These are phyloP conservation scores for Phanerochaete carnosa DNA, from an alignment of 768 basidiomycete genomes.

Conservation along the genomic window DNA sequence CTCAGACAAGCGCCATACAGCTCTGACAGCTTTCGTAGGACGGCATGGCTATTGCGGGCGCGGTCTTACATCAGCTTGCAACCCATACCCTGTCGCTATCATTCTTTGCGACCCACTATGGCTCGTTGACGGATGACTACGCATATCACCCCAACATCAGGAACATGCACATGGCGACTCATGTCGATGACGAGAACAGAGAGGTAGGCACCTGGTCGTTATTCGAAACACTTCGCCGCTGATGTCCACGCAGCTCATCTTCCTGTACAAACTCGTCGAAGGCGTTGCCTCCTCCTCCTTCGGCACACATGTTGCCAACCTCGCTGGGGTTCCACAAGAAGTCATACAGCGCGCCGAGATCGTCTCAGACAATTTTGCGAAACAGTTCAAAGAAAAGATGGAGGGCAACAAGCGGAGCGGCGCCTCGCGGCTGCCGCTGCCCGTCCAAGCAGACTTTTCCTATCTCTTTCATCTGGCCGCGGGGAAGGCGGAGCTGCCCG, in stretches of 20 bases:
- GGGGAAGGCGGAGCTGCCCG: conserved; percentile 49
- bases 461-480: conserved; percentile 66
- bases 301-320: conserved; percentile 90
- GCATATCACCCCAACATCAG: conserved; percentile 88
- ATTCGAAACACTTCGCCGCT: neutral
- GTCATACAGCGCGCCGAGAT: conserved; percentile 88
- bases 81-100: conserved; percentile 88
- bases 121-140: conserved; percentile 92
- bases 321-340: conserved; percentile 84
- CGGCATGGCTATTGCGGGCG: conserved; percentile 98
- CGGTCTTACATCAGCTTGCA: conserved; percentile 91
- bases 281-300: conserved; percentile 88
- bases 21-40: conserved; percentile 46
- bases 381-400: conserved; percentile 80
- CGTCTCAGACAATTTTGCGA: conserved; percentile 83
- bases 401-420: conserved; percentile 56
- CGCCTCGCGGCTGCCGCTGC: conserved; percentile 65
- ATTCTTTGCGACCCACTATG: conserved; percentile 98
- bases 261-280: conserved; percentile 91
- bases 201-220: conserved; percentile 48
- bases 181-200: conserved; percentile 88
- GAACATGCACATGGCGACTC: conserved; percentile 94
- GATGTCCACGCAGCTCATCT: conserved; percentile 60
- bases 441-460: conserved; percentile 86
- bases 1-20: conserved; percentile 6